A percentile compares a stretch with the other conserved stretches of the same genome.
phyloP scores from a whole-genome alignment of 2,329 filamentous ascomycete genomes.

The Apiospora malaysiana region DNA sequence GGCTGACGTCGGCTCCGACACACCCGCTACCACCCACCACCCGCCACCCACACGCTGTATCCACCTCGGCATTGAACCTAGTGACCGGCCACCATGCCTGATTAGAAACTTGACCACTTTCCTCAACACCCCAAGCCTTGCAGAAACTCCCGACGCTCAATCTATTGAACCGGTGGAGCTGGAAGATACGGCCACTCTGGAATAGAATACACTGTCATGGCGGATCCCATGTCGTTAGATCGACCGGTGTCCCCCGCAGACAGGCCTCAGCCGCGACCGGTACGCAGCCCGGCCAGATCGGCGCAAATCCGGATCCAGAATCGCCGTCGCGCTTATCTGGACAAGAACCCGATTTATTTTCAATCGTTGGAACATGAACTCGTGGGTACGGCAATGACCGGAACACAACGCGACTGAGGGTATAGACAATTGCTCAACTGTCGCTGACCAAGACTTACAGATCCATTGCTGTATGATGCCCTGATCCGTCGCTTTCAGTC shows the following conservation, averaged over 20 bases:
- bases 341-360: slow-evolving; percentile 76
- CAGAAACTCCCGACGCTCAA: neutral
- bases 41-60: neutral
- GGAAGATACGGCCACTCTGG: neutral
- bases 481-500: slow-evolving; percentile 80
- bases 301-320: slow-evolving; percentile 70
- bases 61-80: slow-evolving; percentile 3
- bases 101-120: neutral
- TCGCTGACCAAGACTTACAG: slow-evolving; percentile 41
- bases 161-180: neutral
- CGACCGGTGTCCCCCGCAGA: neutral
- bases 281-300: slow-evolving; percentile 47
- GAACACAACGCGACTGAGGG: neutral
- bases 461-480: slow-evolving; percentile 82
- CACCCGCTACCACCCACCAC: neutral
- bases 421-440: neutral
- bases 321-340: slow-evolving; percentile 77
- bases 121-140: neutral
- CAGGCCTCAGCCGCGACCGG: slow-evolving; percentile 51
- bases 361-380: slow-evolving; percentile 59
- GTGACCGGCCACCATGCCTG: neutral
- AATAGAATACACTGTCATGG: neutral
- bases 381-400: slow-evolving; percentile 45
- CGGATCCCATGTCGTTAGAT: neutral
- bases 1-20: neutral